A percentile compares a stretch with the other conserved stretches of the same genome.
phyloP scores from a whole-genome alignment of 116 monocot genomes.

The Phalaenopsis hybrid region DNA sequence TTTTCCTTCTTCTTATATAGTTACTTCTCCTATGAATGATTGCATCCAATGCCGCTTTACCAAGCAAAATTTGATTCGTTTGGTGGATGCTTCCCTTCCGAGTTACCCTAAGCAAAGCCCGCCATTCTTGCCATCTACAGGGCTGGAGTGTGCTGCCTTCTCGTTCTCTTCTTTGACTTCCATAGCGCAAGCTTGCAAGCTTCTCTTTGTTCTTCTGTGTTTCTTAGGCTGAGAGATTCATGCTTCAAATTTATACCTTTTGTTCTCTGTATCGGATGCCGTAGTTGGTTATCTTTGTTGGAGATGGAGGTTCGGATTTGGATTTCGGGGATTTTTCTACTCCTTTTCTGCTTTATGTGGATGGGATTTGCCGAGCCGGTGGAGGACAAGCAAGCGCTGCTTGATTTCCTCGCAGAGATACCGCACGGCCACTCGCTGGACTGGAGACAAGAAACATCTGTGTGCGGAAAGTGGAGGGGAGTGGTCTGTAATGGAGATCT shows the following conservation, averaged over 20 bases:
- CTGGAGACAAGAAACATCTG: conserved; percentile 13
- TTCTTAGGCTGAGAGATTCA: background rate
- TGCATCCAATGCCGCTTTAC: background rate
- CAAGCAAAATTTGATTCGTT: background rate
- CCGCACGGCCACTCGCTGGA: conserved; percentile 20
- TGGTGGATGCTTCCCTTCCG: background rate
- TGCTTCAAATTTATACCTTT: background rate
- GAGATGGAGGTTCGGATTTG: conserved; percentile 1
- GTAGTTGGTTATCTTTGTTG: background rate
- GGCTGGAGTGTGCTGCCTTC: background rate
- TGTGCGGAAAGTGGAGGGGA: conserved; percentile 32
- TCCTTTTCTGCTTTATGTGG: background rate
- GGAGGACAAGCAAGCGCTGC: conserved; percentile 25
- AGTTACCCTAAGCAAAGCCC: background rate
- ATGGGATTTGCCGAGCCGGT: conserved; percentile 13
- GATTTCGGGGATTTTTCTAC: background rate
- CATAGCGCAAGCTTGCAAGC: conserved; percentile 3
- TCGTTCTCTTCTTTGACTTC: background rate
- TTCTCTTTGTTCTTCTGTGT: background rate
- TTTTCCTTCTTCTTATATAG: background rate
- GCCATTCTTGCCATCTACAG: background rate
- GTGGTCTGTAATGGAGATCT: conserved; percentile 19
- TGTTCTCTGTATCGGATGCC: background rate
- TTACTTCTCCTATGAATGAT: background rate
- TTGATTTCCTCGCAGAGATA: conserved; percentile 21